Evolutionary conservation across 2,329 filamentous ascomycete genomes (phyloP).

Genomic region (Phaeophleospora eucalypticola): DNA sequence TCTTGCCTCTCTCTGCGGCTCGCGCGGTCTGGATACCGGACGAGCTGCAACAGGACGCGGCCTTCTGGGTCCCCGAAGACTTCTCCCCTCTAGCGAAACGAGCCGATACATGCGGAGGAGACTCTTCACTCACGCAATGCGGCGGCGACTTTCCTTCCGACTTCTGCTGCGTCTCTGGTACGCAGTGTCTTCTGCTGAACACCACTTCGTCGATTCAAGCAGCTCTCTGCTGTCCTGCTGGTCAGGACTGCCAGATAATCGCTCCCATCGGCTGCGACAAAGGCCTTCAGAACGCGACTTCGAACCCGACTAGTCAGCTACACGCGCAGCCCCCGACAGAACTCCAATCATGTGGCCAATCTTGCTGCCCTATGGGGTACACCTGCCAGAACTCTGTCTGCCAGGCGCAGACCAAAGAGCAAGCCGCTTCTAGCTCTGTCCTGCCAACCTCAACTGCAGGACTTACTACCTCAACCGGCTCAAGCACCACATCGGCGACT

Average conservation of each 20-base stretch:
- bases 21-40: conserved; percentile 26
- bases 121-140: conserved; percentile 50
- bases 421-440: conserved; percentile 11
- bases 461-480: conserved; percentile 9
- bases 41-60: conserved; percentile 10
- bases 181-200: conserved; percentile 56
- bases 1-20: conserved; percentile 17
- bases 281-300: conserved; percentile 55
- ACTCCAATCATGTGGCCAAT: conserved; percentile 55
- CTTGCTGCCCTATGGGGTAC: conserved; percentile 72
- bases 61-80: conserved; percentile 18
- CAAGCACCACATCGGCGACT: background rate
- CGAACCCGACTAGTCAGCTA: conserved; percentile 55
- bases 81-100: conserved; percentile 20
- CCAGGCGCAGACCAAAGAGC: conserved; percentile 30
- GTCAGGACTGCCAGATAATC: conserved; percentile 57
- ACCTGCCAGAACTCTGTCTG: conserved; percentile 61
- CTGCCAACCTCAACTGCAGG: conserved; percentile 6
- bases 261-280: conserved; percentile 62
- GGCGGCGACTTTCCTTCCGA: conserved; percentile 53
- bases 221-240: conserved; percentile 65
- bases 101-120: conserved; percentile 48
- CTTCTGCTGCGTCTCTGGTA: conserved; percentile 61
- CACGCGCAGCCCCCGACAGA: conserved; percentile 61
- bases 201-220: conserved; percentile 63